A percentile compares a stretch with the other conserved stretches of the same genome.
Conservation (phyloP, 2,329 filamentous ascomycete species). For the Aspergillus calidoustus region DNA sequence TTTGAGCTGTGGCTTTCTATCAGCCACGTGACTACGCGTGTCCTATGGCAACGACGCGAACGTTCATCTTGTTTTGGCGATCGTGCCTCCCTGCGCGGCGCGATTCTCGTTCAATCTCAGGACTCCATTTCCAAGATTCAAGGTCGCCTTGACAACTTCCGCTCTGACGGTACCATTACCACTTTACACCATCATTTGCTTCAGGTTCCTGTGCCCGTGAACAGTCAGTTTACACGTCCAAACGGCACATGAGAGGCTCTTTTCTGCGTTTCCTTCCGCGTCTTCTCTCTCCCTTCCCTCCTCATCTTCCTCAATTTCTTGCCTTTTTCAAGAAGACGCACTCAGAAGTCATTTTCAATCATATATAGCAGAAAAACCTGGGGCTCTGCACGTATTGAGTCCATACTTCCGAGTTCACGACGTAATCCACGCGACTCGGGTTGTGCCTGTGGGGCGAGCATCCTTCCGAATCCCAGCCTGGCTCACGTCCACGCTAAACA, state of each 20-base stretch:
- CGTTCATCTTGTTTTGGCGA: constrained; percentile 21
- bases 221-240: constrained; percentile 1
- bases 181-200: constrained; percentile 8
- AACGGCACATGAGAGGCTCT: constrained; percentile 14
- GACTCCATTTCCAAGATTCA: neutral
- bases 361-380: constrained; percentile 16
- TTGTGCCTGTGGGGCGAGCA: constrained; percentile 44
- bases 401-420: constrained; percentile 5
- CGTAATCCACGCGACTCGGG: constrained; percentile 33
- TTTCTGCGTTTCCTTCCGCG: constrained; percentile 22
- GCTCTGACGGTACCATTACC: constrained; percentile 29
- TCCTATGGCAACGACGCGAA: constrained; percentile 37
- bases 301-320: constrained; percentile 1
- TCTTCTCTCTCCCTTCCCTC: constrained; percentile 16
- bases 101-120: constrained; percentile 13
- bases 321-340: neutral
- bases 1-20: constrained; percentile 6
- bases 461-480: constrained; percentile 31
- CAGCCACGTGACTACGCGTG: constrained; percentile 27
- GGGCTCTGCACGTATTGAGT: constrained; percentile 17
- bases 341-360: constrained; percentile 7
- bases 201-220: neutral
- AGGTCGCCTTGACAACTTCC: constrained; percentile 22
- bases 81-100: constrained; percentile 22
- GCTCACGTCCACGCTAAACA: constrained; percentile 45